Evolutionary conservation across 1,284 basidiomycete genomes (phyloP).

Genomic region (Irpex rosettiformis): DNA sequence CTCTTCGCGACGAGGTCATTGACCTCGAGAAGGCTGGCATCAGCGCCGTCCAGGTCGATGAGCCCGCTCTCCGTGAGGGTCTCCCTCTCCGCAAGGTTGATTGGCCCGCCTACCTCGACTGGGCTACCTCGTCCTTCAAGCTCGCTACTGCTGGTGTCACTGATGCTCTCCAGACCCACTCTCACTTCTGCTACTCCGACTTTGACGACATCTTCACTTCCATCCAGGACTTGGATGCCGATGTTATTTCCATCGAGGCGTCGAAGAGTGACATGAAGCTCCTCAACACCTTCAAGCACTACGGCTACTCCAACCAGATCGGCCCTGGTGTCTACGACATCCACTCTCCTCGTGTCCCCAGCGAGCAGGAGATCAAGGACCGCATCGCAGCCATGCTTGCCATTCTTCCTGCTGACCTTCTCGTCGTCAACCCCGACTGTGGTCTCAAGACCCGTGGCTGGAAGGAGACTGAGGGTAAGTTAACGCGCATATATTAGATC

Average conservation of each 20-base stretch:
- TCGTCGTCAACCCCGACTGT: conserved; percentile 94
- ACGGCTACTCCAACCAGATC: conserved; percentile 97
- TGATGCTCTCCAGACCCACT: conserved; percentile 92
- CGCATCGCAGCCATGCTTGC: conserved; percentile 84
- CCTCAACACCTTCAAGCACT: conserved; percentile 91
- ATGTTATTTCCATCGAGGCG: conserved; percentile 99
- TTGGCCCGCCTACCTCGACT: conserved; percentile 93
- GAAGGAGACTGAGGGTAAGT: conserved; percentile 84
- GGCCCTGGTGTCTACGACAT: conserved; percentile 99
- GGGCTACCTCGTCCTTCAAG: conserved; percentile 98
- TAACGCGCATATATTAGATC: conserved; percentile 18
- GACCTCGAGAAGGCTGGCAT: conserved; percentile 99
- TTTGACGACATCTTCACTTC: conserved; percentile 99
- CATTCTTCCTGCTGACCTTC: conserved; percentile 75
- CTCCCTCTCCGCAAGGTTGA: conserved; percentile 92
- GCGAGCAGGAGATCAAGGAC: conserved; percentile 92
- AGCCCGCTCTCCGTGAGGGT: conserved; percentile 99
- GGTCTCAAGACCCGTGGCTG: conserved; percentile 94
- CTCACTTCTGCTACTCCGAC: conserved; percentile 97
- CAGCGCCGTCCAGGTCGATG: conserved; percentile 98
- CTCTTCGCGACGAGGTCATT: conserved; percentile 96
- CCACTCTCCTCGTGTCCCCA: conserved; percentile 98
- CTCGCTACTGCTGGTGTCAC: conserved; percentile 92
- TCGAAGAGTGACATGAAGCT: conserved; percentile 99
- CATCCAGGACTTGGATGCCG: conserved; percentile 96